These are phyloP conservation scores for Spirogloea muscicola DNA, from an alignment of 139 green algal genomes.

Conservation along the genomic window DNA sequence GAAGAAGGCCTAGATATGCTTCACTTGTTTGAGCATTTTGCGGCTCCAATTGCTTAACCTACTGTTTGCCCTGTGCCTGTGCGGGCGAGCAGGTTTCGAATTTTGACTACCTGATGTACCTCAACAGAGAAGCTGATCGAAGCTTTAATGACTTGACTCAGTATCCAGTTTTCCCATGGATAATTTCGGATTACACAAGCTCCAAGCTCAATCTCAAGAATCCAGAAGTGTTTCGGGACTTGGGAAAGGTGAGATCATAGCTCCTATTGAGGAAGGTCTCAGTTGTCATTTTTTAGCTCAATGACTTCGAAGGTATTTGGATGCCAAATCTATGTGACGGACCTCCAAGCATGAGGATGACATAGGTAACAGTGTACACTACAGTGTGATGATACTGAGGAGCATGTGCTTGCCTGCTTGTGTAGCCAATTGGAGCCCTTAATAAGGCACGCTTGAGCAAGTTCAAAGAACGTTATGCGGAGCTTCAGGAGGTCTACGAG, in stretches of 20 bases:
- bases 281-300: too few relatives aligned
- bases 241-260: constrained; percentile 31
- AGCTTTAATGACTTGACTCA: constrained; percentile 58
- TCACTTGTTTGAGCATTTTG: too few relatives aligned
- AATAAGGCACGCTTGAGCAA: constrained; percentile 69
- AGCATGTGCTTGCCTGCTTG: too few relatives aligned
- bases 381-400: too few relatives aligned
- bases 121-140: constrained; percentile 56
- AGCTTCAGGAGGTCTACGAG: constrained; percentile 58
- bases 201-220: constrained; percentile 33
- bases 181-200: constrained; percentile 78
- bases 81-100: constrained; percentile 39
- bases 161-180: constrained; percentile 92
- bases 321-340: too few relatives aligned
- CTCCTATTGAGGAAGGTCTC: too few relatives aligned
- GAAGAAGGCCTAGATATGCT: too few relatives aligned
- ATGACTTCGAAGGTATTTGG: too few relatives aligned
- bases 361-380: too few relatives aligned
- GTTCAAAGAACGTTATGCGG: constrained; percentile 61
- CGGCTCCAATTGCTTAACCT: too few relatives aligned
- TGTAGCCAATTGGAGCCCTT: constrained; percentile 84
- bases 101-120: constrained; percentile 53
- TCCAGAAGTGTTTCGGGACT: constrained; percentile 40
- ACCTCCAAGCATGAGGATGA: too few relatives aligned
- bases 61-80: not conserved